Percentiles rank a stretch among this genome's conserved stretches.
Conservation (phyloP, 1,284 basidiomycete genomes). For the Microbotryum silenes-acaulis region DNA sequence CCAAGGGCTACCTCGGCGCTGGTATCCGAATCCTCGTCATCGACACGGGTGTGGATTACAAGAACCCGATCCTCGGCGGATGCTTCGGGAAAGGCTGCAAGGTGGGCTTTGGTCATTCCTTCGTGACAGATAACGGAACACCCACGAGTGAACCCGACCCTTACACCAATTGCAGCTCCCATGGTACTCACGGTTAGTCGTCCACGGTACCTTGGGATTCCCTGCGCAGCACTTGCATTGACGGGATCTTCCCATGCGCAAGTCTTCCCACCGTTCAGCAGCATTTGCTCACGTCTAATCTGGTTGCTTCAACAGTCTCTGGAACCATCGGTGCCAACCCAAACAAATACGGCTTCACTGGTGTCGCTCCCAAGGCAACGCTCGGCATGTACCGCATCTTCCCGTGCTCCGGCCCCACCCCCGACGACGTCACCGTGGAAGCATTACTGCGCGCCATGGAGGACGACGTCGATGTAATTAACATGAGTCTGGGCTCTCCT, state of each 20-base stretch:
- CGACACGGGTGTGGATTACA: slow-evolving; percentile 37
- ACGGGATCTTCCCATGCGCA: no score
- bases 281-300: background rate
- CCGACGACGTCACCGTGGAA: slow-evolving; percentile 16
- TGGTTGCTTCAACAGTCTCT: slow-evolving; percentile 14
- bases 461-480: slow-evolving; percentile 24
- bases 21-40: slow-evolving; percentile 30
- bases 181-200: slow-evolving; percentile 18
- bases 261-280: no score
- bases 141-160: slow-evolving; percentile 35
- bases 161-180: background rate
- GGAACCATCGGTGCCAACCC: slow-evolving; percentile 31
- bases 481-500: slow-evolving; percentile 16
- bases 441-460: slow-evolving; percentile 5
- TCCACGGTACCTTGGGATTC: no score
- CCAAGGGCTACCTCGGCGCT: slow-evolving; percentile 18
- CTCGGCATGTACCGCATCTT: slow-evolving; percentile 30
- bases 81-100: slow-evolving; percentile 57
- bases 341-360: slow-evolving; percentile 31
- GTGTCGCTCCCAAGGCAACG: slow-evolving; percentile 30
- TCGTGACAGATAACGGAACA: slow-evolving; percentile 40
- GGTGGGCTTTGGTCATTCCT: slow-evolving; percentile 53
- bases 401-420: slow-evolving; percentile 5
- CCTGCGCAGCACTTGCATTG: no score
- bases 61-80: slow-evolving; percentile 52